phyloP scores from a whole-genome alignment of 106 monocot genomes.

The Platanthera zijinensis region DNA sequence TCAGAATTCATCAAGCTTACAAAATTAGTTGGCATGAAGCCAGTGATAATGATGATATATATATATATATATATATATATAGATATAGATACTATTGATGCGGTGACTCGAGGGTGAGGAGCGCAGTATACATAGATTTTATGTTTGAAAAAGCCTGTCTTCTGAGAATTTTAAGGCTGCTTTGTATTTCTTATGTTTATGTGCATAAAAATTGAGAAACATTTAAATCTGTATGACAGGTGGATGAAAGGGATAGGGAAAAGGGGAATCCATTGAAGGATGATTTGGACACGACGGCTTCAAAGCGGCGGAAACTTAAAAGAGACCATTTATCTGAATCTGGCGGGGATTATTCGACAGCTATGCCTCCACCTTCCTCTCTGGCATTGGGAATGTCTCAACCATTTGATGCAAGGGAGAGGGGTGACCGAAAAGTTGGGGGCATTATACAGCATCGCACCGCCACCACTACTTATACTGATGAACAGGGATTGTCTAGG shows the following conservation, averaged over 20 bases:
- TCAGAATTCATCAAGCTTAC: too few species aligned
- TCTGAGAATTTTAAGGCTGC: too few species aligned
- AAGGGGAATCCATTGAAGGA: constrained; percentile 67
- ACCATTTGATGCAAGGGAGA: constrained; percentile 60
- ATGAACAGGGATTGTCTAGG: constrained; percentile 47
- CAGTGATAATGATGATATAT: too few species aligned
- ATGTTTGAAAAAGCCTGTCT: too few species aligned
- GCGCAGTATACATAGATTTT: too few species aligned
- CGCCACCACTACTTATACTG: constrained; percentile 22
- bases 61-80: too few species aligned
- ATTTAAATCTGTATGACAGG: constrained; percentile 25
- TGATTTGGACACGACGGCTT: constrained; percentile 48
- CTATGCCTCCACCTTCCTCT: constrained; percentile 27
- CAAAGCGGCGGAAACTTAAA: constrained; percentile 79
- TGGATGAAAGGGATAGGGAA: constrained; percentile 88
- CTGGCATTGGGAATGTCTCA: constrained; percentile 28
- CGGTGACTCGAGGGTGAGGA: too few species aligned
- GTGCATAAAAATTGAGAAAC: not conserved
- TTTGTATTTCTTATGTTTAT: not conserved
- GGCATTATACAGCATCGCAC: constrained; percentile 41
- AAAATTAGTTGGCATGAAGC: too few species aligned
- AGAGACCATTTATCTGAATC: constrained; percentile 42
- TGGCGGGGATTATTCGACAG: constrained; percentile 58
- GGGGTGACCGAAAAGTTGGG: constrained; percentile 53
- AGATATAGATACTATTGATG: too few species aligned